Conservation (phyloP, 1,284 basidiomycete genomes). For the Rugosomyces carneus region DNA sequence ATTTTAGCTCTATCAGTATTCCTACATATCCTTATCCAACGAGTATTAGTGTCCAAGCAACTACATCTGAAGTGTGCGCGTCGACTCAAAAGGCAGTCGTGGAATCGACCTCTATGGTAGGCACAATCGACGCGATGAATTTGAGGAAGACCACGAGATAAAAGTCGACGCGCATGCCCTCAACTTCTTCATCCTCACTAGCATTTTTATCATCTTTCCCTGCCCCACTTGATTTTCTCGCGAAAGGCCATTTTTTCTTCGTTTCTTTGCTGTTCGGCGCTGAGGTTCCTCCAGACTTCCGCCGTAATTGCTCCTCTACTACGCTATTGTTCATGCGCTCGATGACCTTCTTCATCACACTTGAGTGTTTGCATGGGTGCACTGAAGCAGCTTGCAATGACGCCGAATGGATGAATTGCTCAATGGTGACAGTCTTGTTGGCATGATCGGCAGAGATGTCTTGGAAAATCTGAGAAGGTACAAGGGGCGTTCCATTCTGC, state of each 20-base stretch:
- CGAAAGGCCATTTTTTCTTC: slow-evolving; percentile 84
- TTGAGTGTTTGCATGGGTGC: slow-evolving; percentile 98
- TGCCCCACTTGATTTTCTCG: slow-evolving; percentile 62
- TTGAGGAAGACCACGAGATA: slow-evolving; percentile 96
- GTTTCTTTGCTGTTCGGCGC: slow-evolving; percentile 43
- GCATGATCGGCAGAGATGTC: slow-evolving; percentile 97
- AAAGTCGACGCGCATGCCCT: slow-evolving; percentile 91
- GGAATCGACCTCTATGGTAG: slow-evolving; percentile 93
- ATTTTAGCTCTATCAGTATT: background rate
- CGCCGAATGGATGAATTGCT: slow-evolving; percentile 90
- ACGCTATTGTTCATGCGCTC: slow-evolving; percentile 94
- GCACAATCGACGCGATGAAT: slow-evolving; percentile 92
- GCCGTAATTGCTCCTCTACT: slow-evolving; percentile 67
- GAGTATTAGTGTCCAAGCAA: background rate
- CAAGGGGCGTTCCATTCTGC: slow-evolving; percentile 82
- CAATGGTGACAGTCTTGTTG: slow-evolving; percentile 98
- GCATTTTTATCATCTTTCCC: slow-evolving; percentile 46
- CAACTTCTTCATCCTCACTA: slow-evolving; percentile 64
- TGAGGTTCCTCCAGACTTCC: slow-evolving; percentile 30
- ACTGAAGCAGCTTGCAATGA: slow-evolving; percentile 86
- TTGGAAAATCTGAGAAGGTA: slow-evolving; percentile 91
- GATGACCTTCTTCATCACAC: slow-evolving; percentile 99
- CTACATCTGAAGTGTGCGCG: background rate
- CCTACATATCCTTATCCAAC: background rate
- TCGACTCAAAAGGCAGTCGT: slow-evolving; percentile 71